These are phyloP conservation scores for Camellia granthamiana DNA, from an alignment of 148 eudicot genomes.

Conservation along the genomic window DNA sequence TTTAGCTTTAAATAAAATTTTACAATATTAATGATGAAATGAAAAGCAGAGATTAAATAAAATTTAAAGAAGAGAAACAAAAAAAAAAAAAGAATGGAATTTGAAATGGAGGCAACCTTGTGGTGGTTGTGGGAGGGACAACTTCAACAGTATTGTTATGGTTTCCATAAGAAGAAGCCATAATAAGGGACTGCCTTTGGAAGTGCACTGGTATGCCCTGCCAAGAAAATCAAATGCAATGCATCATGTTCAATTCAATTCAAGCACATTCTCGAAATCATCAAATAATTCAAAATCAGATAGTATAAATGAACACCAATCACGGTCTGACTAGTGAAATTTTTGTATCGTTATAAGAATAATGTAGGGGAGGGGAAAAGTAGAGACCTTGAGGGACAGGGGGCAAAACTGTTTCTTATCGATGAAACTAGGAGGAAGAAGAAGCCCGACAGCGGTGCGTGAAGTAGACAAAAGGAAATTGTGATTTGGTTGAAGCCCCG, in stretches of 20 bases:
- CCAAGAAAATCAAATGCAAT: not conserved
- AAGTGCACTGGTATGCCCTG: conserved; percentile 16
- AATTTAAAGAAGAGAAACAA: not conserved
- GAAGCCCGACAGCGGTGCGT: conserved; percentile 7
- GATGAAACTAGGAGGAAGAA: conserved; percentile 18
- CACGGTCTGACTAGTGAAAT: not conserved
- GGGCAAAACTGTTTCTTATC: conserved; percentile 3
- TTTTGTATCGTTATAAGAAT: not conserved
- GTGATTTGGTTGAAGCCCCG: conserved; percentile 15
- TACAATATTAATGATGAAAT: not conserved
- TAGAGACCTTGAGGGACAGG: conserved; percentile 37
- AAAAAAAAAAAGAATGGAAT: not conserved
- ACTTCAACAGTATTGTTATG: conserved; percentile 7
- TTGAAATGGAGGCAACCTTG: conserved; percentile 24
- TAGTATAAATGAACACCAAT: not conserved
- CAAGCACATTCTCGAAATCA: not conserved
- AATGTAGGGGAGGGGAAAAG: not conserved
- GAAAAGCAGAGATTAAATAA: not conserved
- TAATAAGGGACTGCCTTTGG: conserved; percentile 20
- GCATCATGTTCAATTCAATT: not conserved
- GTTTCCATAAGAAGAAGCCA: not conserved
- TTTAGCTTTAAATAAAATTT: no score
- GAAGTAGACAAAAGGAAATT: conserved; percentile 12
- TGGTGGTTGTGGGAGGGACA: not conserved
- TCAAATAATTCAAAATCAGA: not conserved